phyloP scores from a whole-genome alignment of 768 basidiomycete genomes.

The Suillus luteus region DNA sequence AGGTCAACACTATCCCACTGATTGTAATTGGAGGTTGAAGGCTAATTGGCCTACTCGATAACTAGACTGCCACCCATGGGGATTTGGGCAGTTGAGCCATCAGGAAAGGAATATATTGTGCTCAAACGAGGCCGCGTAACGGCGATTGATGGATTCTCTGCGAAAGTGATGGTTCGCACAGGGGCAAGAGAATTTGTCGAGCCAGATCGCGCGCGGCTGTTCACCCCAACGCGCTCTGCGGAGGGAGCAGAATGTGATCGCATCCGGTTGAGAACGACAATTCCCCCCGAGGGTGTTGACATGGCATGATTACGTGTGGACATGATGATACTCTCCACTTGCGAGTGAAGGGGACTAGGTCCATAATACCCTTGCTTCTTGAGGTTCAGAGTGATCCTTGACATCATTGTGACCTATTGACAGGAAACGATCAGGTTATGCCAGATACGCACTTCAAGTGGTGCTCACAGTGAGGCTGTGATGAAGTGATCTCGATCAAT shows the following conservation, averaged over 20 bases:
- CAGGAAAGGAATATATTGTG: slow-evolving; percentile 6
- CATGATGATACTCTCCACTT: background rate
- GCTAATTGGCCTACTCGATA: background rate
- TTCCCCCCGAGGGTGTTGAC: background rate
- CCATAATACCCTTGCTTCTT: slow-evolving; percentile 37
- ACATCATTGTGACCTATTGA: slow-evolving; percentile 62
- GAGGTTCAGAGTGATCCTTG: slow-evolving; percentile 64
- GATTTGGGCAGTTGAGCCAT: background rate
- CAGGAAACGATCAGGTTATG: background rate
- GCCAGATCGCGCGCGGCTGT: slow-evolving; percentile 2
- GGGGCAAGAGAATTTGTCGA: slow-evolving; percentile 2
- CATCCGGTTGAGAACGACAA: background rate
- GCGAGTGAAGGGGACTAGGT: background rate
- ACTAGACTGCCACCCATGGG: background rate
- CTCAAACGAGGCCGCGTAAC: slow-evolving; percentile 3
- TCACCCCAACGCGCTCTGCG: background rate
- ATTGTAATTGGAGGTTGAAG: background rate
- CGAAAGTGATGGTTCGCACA: background rate
- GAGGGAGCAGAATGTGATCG: slow-evolving; percentile 3
- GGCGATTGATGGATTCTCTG: background rate
- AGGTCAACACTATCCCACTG: background rate
- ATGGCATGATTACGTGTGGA: background rate
- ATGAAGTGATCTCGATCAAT: slow-evolving; percentile 37
- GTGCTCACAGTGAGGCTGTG: slow-evolving; percentile 19
- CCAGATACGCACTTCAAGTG: background rate